Percentiles rank a stretch among this genome's conserved stretches.
Conservation (phyloP, 805 yeast genomes). For the Metschnikowia dekortorum region DNA sequence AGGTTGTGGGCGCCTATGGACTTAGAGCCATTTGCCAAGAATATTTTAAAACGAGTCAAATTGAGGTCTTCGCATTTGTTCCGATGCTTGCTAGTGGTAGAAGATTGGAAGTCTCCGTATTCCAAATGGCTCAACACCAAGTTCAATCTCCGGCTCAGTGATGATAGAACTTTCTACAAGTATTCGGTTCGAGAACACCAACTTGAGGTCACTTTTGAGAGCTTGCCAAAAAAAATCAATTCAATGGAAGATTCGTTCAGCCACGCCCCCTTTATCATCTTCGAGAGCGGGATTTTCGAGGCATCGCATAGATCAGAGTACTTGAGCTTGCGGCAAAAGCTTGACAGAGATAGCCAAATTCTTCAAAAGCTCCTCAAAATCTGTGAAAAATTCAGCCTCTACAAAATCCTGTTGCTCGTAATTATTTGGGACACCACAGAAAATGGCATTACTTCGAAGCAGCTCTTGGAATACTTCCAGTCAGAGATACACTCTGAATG, state of each 20-base stretch:
- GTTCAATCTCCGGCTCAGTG: conserved; percentile 33
- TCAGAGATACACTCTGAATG: conserved; percentile 10
- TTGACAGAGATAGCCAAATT: conserved; percentile 32
- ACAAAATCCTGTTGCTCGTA: conserved; percentile 36
- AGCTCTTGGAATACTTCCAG: conserved; percentile 17
- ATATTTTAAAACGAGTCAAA: conserved; percentile 26
- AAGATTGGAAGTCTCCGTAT: conserved; percentile 44
- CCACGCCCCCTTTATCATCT: conserved; percentile 40
- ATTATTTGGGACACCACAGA: conserved; percentile 39
- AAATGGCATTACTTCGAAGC: conserved; percentile 12
- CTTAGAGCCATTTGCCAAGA: conserved; percentile 29
- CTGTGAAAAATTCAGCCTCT: conserved; percentile 32
- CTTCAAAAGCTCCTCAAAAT: conserved; percentile 33
- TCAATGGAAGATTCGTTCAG: conserved; percentile 35
- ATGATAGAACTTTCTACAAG: conserved; percentile 24
- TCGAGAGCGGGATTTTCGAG: conserved; percentile 48
- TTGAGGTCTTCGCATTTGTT: conserved; percentile 19
- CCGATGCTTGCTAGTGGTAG: conserved; percentile 41
- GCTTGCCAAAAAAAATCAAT: conserved; percentile 38
- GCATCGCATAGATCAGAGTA: conserved; percentile 10
- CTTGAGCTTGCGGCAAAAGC: conserved; percentile 25
- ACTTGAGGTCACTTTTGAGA: conserved; percentile 30
- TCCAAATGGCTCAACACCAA: conserved; percentile 50
- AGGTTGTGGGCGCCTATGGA: conserved; percentile 48
- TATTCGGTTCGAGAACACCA: conserved; percentile 22